Evolutionary conservation across 345 rosid species (phyloP), one percentile per base, ranked within the genome.

Genomic region (Fremontodendron californicum): DNA sequence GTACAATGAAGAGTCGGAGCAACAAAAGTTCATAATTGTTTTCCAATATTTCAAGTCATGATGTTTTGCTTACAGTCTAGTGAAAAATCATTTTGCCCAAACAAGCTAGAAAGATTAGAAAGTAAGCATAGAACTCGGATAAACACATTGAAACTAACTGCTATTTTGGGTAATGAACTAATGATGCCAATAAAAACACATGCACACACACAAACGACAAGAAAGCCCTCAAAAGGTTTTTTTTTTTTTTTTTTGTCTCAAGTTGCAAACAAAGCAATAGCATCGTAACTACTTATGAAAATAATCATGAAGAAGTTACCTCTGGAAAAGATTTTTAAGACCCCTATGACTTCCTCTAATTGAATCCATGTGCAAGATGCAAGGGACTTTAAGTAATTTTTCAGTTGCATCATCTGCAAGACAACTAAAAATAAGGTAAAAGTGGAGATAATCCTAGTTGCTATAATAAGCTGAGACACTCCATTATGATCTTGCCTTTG

Each of bases 331-430:
- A 81, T 88, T 87, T 84, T 91, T 87, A 61, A 96, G 96, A 57
- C 97, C 98, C 62, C 89, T 83, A 78, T 93, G 99, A 82, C 94
- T 93, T 86, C 99, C 99, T 88, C 83, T 90, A 75, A 96, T 93
- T 37, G 99, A 93, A 82, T 96, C 96, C 96, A 96, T 90, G 82
- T 96, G 99, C 88, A 96, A 83, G 78, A 96, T 89, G 79, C 98
- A 93, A 48, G 99, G 96, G 46, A 87, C 84, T 79, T 82, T 93
- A 70, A 63, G 72, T 23, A 85, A 82, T 69, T 85, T 78, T 75
- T 74, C 81, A 43, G 81, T 74, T 49, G 87, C 88, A 79, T 72
- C 88, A 78, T 84, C 94, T 90, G 87, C 79, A 81, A 77, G 77
- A 73, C 51, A 78, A 37, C 18, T 3, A 52, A 11, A 63, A 73